These are phyloP conservation scores for Xylariaceae sp. DNA, from an alignment of 2,329 filamentous ascomycete genomes.

Conservation along the genomic window DNA sequence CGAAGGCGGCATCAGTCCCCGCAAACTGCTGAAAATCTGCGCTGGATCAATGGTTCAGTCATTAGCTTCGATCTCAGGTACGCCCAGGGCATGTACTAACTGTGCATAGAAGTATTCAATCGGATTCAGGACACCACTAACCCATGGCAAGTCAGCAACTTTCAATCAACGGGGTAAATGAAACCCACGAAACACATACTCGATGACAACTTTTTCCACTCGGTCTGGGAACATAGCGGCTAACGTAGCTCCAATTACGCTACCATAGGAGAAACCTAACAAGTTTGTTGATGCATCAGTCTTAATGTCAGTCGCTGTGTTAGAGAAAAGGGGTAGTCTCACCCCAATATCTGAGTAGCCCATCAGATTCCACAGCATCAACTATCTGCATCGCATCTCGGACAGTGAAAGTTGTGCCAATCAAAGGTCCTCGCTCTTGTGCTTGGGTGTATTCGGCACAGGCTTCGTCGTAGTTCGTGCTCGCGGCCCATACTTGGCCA, in stretches of 20 bases:
- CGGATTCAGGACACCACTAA: slow-evolving; percentile 22
- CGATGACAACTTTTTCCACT: slow-evolving; percentile 36
- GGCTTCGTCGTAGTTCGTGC: slow-evolving; percentile 16
- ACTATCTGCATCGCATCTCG: slow-evolving; percentile 38
- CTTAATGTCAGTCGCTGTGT: neutral
- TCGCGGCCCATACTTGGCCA: slow-evolving; percentile 18
- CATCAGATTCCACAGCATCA: slow-evolving; percentile 36
- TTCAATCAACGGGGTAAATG: neutral
- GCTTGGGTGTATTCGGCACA: slow-evolving; percentile 24
- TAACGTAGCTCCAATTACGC: slow-evolving; percentile 35
- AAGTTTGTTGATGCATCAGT: slow-evolving; percentile 7
- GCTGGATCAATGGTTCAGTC: neutral
- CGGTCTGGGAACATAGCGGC: slow-evolving; percentile 41
- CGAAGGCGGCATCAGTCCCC: slow-evolving; percentile 28
- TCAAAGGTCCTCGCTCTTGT: slow-evolving; percentile 21
- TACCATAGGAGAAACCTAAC: slow-evolving; percentile 39
- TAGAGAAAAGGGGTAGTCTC: slow-evolving; percentile 1
- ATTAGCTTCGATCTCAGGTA: neutral
- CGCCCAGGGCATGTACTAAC: slow-evolving; percentile 9
- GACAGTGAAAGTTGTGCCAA: slow-evolving; percentile 34
- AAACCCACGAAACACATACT: no score
- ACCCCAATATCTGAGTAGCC: slow-evolving; percentile 36
- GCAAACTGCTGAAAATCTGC: slow-evolving; percentile 24
- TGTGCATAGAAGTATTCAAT: slow-evolving; percentile 31
- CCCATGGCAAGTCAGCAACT: neutral